A percentile compares a stretch with the other conserved stretches of the same genome.
phyloP scores from a whole-genome alignment of 1,139 yeast species.

The Hyphopichia khmerensis region DNA sequence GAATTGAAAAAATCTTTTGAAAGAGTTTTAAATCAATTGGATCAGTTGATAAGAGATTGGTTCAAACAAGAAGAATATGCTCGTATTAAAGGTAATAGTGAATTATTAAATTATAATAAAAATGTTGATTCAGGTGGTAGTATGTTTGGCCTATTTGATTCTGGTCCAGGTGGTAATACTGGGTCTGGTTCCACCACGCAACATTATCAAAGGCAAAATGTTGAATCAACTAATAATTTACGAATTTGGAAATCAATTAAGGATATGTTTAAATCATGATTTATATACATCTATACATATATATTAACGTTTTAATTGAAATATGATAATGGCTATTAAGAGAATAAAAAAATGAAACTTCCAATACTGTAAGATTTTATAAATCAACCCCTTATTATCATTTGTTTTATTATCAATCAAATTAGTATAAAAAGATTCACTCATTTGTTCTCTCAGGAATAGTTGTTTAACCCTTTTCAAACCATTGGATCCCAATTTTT shows the following conservation, averaged over 20 bases:
- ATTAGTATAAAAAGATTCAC: conserved; percentile 42
- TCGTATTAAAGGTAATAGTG: conserved; percentile 3
- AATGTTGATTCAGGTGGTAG: conserved; percentile 6
- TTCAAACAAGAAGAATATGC: conserved; percentile 16
- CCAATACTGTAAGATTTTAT: conserved; percentile 8
- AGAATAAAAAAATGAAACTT: conserved; percentile 5
- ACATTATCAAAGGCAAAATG: conserved; percentile 8
- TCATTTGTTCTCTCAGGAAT: conserved; percentile 67
- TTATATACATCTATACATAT: conserved; percentile 3
- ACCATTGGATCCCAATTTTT: conserved; percentile 50
- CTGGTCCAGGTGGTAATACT: conserved; percentile 9
- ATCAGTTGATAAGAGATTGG: conserved; percentile 15
- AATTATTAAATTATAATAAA: neutral
- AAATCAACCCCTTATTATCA: conserved; percentile 13
- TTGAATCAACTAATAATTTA: conserved; percentile 19
- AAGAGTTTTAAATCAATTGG: conserved; percentile 13
- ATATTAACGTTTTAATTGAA: neutral
- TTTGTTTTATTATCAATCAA: conserved; percentile 11
- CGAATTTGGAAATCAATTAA: conserved; percentile 36
- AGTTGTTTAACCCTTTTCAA: conserved; percentile 45
- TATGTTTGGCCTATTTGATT: conserved; percentile 10
- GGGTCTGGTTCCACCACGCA: neutral
- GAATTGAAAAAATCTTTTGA: conserved; percentile 42
- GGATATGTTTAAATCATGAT: conserved; percentile 23
- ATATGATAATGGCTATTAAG: neutral